phyloP scores from a whole-genome alignment of 2,329 filamentous ascomycete genomes.

The Apiospora phragmitis region DNA sequence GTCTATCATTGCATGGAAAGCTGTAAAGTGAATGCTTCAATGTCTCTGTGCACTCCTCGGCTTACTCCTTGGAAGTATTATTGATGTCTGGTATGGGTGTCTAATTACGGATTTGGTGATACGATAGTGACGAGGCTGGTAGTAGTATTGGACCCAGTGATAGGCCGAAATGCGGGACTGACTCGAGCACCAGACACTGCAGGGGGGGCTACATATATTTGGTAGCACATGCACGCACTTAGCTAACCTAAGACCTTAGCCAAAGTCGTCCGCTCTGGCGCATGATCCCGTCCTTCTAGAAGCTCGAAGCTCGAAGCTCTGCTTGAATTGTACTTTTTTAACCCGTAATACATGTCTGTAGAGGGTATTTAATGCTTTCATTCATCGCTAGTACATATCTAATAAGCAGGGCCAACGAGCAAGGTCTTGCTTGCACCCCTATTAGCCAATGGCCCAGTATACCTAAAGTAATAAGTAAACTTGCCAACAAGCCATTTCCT shows the following conservation, averaged over 20 bases:
- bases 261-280: background rate
- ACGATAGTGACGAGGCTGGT: constrained; percentile 4
- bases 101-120: background rate
- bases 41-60: background rate
- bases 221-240: background rate
- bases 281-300: constrained; percentile 5
- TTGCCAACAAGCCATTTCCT: no score
- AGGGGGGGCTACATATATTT: background rate
- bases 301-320: background rate
- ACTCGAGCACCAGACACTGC: background rate
- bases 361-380: background rate
- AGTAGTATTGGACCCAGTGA: background rate
- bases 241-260: background rate
- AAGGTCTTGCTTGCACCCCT: background rate
- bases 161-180: background rate
- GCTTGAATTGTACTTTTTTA: no score
- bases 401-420: background rate
- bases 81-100: background rate
- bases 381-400: background rate
- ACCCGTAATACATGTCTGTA: no score
- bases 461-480: background rate
- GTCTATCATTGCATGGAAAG: background rate
- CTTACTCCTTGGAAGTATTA: background rate
- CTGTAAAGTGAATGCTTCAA: background rate
- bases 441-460: background rate